phyloP scores from a whole-genome alignment of 1,284 basidiomycete genomes.

The Austroboletus rostrupii region DNA sequence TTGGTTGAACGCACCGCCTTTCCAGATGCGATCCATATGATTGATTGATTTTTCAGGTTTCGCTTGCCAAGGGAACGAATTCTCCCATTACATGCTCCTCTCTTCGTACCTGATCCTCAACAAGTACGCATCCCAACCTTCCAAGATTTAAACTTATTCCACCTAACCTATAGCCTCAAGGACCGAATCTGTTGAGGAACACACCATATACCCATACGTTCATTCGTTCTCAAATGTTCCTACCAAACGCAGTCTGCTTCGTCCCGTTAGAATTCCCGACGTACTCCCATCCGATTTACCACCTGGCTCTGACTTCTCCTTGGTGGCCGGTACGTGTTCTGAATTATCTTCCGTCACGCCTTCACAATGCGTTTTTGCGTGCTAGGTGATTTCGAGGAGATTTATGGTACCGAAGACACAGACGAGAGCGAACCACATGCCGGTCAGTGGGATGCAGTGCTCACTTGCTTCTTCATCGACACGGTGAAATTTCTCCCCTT shows the following conservation, averaged over 20 bases:
- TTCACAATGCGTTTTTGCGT: not conserved
- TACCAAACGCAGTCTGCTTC: constrained; percentile 59
- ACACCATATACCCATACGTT: constrained; percentile 83
- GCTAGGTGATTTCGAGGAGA: constrained; percentile 86
- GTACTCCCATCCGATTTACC: constrained; percentile 75
- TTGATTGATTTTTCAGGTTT: constrained; percentile 53
- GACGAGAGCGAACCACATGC: constrained; percentile 59
- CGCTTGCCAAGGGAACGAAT: constrained; percentile 87
- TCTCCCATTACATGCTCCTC: constrained; percentile 90
- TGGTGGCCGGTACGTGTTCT: constrained; percentile 67
- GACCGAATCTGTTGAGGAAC: constrained; percentile 60
- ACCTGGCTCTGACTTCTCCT: constrained; percentile 63
- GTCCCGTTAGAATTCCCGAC: constrained; percentile 74
- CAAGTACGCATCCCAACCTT: constrained; percentile 41
- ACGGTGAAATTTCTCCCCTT: constrained; percentile 51
- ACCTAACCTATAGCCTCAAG: constrained; percentile 34
- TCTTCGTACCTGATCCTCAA: constrained; percentile 82
- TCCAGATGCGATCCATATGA: not conserved
- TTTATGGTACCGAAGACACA: constrained; percentile 63
- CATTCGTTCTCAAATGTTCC: constrained; percentile 86
- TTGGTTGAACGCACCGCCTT: constrained; percentile 47
- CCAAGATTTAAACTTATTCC: not conserved
- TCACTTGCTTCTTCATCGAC: constrained; percentile 98
- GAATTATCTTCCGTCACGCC: not conserved
- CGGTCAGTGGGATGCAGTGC: constrained; percentile 81